Percentiles rank a stretch among this genome's conserved stretches.
Evolutionary conservation across 345 rosid genomes (phyloP).

Genomic region (Salix udensis): DNA sequence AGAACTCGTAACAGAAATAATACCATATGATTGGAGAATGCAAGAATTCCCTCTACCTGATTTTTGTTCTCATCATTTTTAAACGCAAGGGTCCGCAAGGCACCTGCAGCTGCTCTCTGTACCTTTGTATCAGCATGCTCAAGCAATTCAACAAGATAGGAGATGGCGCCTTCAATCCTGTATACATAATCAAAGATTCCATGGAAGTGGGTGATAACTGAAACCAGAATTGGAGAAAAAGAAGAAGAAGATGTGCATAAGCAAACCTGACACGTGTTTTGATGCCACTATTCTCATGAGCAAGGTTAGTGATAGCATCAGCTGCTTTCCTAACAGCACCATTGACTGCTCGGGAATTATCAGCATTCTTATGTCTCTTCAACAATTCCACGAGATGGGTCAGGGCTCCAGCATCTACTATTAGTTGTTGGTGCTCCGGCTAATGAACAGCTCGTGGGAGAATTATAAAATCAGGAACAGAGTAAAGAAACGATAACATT

Average conservation of each 20-base stretch:
- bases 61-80: slow-evolving; percentile 68
- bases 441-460: slow-evolving; percentile 15
- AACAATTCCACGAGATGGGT: slow-evolving; percentile 49
- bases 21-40: neutral
- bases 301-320: slow-evolving; percentile 65
- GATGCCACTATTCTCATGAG: slow-evolving; percentile 65
- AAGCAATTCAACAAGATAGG: slow-evolving; percentile 66
- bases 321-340: slow-evolving; percentile 67
- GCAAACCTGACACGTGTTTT: slow-evolving; percentile 60
- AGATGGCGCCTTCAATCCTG: slow-evolving; percentile 72
- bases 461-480: neutral
- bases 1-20: neutral
- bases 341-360: slow-evolving; percentile 23
- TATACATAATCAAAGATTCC: neutral
- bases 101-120: slow-evolving; percentile 82
- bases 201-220: slow-evolving; percentile 3
- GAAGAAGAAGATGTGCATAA: neutral
- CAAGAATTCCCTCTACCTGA: slow-evolving; percentile 37
- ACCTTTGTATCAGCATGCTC: slow-evolving; percentile 51
- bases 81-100: slow-evolving; percentile 65
- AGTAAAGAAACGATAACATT: neutral
- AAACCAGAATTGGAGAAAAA: neutral
- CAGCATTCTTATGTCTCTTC: slow-evolving; percentile 34
- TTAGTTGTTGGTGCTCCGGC: slow-evolving; percentile 68
- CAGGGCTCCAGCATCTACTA: slow-evolving; percentile 72